These are phyloP conservation scores for Kodamaea ohmeri DNA, from an alignment of 1,139 yeast genomes.

Conservation along the genomic window DNA sequence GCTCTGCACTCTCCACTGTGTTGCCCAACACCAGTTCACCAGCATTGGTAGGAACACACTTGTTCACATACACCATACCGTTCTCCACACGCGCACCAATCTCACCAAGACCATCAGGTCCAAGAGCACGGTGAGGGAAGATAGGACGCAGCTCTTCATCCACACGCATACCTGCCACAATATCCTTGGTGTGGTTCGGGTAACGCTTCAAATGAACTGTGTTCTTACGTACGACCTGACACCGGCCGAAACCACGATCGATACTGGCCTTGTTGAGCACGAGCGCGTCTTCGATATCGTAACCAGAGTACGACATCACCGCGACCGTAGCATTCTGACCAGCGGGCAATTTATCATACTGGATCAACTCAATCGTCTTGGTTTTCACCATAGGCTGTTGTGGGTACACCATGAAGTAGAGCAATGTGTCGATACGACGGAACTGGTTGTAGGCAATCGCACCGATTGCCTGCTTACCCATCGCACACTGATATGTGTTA, in stretches of 20 bases:
- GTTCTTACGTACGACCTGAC: conserved; percentile 94
- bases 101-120: conserved; percentile 95
- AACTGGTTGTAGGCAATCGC: conserved; percentile 97
- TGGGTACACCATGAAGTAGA: conserved; percentile 95
- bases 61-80: conserved; percentile 93
- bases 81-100: conserved; percentile 88
- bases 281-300: conserved; percentile 98
- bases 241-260: conserved; percentile 97
- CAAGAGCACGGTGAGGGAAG: conserved; percentile 81
- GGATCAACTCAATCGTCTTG: conserved; percentile 90
- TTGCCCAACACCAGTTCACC: conserved; percentile 64
- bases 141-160: conserved; percentile 78
- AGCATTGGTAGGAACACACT: conserved; percentile 86
- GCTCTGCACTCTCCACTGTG: conserved; percentile 38
- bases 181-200: conserved; percentile 91
- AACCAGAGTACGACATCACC: conserved; percentile 98
- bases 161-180: conserved; percentile 85
- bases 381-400: conserved; percentile 99
- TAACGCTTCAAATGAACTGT: conserved; percentile 86
- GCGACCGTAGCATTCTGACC: conserved; percentile 99
- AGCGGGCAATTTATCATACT: conserved; percentile 95
- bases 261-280: conserved; percentile 89
- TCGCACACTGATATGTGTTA: conserved; percentile 98
- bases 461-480: conserved; percentile 99
- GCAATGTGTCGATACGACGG: conserved; percentile 88